A percentile compares a stretch with the other conserved stretches of the same genome.
phyloP scores from a whole-genome alignment of 106 monocot species.

The Gastrodia elata region DNA sequence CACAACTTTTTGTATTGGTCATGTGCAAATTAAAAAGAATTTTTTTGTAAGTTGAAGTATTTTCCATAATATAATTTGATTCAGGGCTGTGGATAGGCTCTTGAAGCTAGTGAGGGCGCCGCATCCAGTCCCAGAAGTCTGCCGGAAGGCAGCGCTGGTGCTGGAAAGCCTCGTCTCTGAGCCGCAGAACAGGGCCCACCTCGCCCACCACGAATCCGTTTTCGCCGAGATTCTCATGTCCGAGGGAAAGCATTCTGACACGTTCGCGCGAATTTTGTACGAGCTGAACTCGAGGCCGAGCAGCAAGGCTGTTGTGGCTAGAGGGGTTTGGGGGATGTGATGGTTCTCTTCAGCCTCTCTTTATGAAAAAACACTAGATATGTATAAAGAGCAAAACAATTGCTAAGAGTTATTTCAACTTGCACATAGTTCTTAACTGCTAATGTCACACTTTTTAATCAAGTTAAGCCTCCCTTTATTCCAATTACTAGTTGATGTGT shows the following conservation, averaged over 20 bases:
- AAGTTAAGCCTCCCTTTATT: no score
- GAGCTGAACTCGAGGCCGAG: slow-evolving; percentile 78
- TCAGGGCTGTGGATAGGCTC: slow-evolving; percentile 92
- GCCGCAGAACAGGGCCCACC: slow-evolving; percentile 69
- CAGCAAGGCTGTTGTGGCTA: slow-evolving; percentile 39
- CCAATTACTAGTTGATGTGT: no score
- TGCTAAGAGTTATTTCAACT: no score
- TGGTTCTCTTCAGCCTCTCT: neutral
- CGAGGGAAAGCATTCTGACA: slow-evolving; percentile 62
- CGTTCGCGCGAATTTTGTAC: slow-evolving; percentile 74
- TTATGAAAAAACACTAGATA: neutral
- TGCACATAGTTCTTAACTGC: no score
- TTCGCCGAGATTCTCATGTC: slow-evolving; percentile 78
- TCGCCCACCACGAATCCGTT: slow-evolving; percentile 68
- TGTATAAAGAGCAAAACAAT: neutral
- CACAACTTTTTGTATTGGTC: no score
- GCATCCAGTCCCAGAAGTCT: slow-evolving; percentile 87
- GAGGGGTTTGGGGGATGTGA: slow-evolving; percentile 84
- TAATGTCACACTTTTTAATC: no score
- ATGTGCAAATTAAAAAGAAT: no score
- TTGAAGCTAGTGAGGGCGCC: slow-evolving; percentile 67
- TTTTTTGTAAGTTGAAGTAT: no score
- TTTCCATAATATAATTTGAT: no score
- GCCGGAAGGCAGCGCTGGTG: slow-evolving; percentile 76
- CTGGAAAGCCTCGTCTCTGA: slow-evolving; percentile 87